Percentiles rank a stretch among this genome's conserved stretches.
These are phyloP conservation scores for Saturnispora zaruensis DNA, from an alignment of 805 yeast species.

Conservation along the genomic window DNA sequence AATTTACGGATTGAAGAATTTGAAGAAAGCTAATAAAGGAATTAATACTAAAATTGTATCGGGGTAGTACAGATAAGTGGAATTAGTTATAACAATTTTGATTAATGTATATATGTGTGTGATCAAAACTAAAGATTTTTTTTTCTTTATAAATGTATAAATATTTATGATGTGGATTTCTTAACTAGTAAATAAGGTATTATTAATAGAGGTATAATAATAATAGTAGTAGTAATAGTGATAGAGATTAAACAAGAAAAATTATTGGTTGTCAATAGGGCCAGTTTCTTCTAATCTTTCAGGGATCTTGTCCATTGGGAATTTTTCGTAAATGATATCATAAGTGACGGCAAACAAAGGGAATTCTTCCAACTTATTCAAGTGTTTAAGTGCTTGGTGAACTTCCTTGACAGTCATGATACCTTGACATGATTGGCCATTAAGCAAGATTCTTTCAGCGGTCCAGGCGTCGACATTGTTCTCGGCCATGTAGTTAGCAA, in stretches of 20 bases:
- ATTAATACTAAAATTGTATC: too few relatives aligned
- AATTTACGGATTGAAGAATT: too few relatives aligned
- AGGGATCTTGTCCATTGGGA: constrained; percentile 70
- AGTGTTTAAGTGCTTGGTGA: constrained; percentile 62
- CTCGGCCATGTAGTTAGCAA: constrained; percentile 78
- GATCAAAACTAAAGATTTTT: too few relatives aligned
- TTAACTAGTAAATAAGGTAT: not conserved
- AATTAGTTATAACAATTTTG: too few relatives aligned
- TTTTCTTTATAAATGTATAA: too few relatives aligned
- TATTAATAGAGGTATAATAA: not conserved
- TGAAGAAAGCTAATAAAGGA: too few relatives aligned
- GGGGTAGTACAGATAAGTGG: too few relatives aligned
- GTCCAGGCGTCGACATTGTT: constrained; percentile 68
- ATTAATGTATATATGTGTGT: too few relatives aligned
- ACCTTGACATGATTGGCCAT: constrained; percentile 98
- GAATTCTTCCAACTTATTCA: constrained; percentile 53
- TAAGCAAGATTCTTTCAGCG: constrained; percentile 76
- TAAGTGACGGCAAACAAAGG: constrained; percentile 78
- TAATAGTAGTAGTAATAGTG: not conserved
- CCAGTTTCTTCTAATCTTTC: constrained; percentile 44
- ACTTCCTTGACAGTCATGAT: constrained; percentile 86
- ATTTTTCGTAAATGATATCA: constrained; percentile 69
- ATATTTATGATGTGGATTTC: not conserved
- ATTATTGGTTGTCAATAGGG: not conserved
- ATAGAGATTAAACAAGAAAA: not conserved